A percentile compares a stretch with the other conserved stretches of the same genome.
Conservation (phyloP, 2,329 filamentous ascomycete genomes). For the Botrytis galanthina region DNA sequence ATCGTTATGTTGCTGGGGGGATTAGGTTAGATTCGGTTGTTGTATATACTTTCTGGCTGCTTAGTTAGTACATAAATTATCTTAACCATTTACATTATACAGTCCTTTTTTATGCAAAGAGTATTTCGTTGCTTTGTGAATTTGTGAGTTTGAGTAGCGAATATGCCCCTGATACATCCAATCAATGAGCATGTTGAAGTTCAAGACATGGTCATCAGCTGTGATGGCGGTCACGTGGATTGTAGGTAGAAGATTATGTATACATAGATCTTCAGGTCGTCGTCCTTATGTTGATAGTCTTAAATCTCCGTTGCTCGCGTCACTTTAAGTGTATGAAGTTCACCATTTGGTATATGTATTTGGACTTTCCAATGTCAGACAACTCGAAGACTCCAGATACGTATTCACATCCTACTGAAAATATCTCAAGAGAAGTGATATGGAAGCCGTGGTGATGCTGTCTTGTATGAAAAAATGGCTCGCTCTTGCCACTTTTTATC, state of each 20-base stretch:
- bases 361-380: not conserved
- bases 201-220: not conserved
- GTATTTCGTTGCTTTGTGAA: not conserved
- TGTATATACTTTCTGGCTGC: not conserved
- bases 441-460: not conserved
- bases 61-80: not conserved
- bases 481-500: not conserved
- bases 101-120: not conserved
- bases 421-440: not conserved
- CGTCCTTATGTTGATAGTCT: not conserved
- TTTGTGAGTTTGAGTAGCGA: not conserved
- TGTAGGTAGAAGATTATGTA: not conserved
- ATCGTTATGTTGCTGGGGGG: not conserved
- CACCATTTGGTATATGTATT: not conserved
- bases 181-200: not conserved
- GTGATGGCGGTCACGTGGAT: not conserved
- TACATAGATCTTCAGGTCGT: not conserved
- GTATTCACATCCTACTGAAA: not conserved
- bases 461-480: not conserved
- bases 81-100: not conserved
- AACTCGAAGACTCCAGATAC: not conserved
- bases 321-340: not conserved
- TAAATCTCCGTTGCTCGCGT: not conserved
- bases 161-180: not conserved
- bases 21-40: not conserved